A percentile compares a stretch with the other conserved stretches of the same genome.
These are phyloP conservation scores for Colletotrichum orbiculare DNA, from an alignment of 2,329 filamentous ascomycete genomes.

Conservation along the genomic window DNA sequence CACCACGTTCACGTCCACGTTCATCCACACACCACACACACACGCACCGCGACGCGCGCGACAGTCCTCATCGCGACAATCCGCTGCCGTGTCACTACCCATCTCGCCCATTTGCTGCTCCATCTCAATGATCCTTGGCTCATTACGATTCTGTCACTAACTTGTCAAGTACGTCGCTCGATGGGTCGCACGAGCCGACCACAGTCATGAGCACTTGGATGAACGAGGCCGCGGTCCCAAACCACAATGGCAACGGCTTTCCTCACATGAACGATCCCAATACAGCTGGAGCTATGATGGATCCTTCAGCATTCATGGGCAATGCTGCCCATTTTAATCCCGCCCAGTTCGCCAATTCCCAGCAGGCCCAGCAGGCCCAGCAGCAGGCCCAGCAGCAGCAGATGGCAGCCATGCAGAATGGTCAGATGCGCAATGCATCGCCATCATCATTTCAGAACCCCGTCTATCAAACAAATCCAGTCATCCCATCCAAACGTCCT, in stretches of 20 bases:
- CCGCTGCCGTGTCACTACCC: slow-evolving; percentile 56
- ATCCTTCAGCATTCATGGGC: slow-evolving; percentile 72
- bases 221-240: slow-evolving; percentile 75
- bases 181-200: slow-evolving; percentile 60
- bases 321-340: slow-evolving; percentile 70
- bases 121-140: slow-evolving; percentile 57
- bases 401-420: slow-evolving; percentile 79
- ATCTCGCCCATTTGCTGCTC: slow-evolving; percentile 35
- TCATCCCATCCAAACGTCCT: slow-evolving; percentile 90
- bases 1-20: slow-evolving; percentile 52
- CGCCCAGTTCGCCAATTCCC: slow-evolving; percentile 64
- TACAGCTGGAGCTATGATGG: slow-evolving; percentile 68
- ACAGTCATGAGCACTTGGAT: slow-evolving; percentile 78
- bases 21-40: slow-evolving; percentile 41
- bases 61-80: slow-evolving; percentile 35
- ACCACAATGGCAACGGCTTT: slow-evolving; percentile 77
- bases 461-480: slow-evolving; percentile 84
- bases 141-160: slow-evolving; percentile 57
- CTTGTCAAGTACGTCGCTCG: slow-evolving; percentile 53
- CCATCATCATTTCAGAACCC: slow-evolving; percentile 78
- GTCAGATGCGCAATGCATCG: slow-evolving; percentile 84
- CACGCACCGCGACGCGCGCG: slow-evolving; percentile 39
- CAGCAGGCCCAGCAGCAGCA: slow-evolving; percentile 46
- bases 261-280: slow-evolving; percentile 73
- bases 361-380: slow-evolving; percentile 45